phyloP scores from a whole-genome alignment of 208 protist species.

The Trypanosoma cruzi region DNA sequence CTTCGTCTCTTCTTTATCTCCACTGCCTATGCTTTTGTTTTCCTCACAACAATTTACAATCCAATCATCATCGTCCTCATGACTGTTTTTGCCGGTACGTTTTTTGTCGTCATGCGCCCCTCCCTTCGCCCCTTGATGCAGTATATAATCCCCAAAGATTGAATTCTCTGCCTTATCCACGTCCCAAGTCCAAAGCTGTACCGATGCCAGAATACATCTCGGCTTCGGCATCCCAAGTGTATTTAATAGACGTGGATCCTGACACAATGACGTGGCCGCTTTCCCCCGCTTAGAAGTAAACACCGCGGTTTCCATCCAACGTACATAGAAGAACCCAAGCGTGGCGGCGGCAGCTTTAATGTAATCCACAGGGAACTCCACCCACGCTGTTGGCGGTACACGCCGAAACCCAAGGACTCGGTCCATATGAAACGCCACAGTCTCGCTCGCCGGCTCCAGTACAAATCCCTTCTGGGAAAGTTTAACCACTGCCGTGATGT shows the following conservation, averaged over 20 bases:
- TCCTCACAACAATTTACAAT: not conserved
- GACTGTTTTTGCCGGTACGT: not conserved
- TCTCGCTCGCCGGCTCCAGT: slow-evolving; percentile 39
- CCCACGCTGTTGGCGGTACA: slow-evolving; percentile 43
- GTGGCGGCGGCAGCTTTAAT: slow-evolving; percentile 34
- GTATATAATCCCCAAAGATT: not conserved
- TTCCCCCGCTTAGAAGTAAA: slow-evolving; percentile 9
- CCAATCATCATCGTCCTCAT: not conserved
- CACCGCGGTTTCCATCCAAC: slow-evolving; percentile 36
- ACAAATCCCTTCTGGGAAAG: slow-evolving; percentile 38
- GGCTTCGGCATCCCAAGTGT: not conserved
- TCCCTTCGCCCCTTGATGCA: not conserved
- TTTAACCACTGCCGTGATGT: slow-evolving; percentile 46
- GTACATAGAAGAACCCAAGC: slow-evolving; percentile 34
- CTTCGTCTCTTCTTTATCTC: not conserved
- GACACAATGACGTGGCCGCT: slow-evolving; percentile 5
- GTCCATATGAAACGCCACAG: slow-evolving; percentile 42
- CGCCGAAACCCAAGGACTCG: slow-evolving; percentile 37
- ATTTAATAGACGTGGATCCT: not conserved
- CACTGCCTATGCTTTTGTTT: not conserved
- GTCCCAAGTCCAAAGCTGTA: slow-evolving; percentile 49
- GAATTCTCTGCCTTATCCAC: slow-evolving; percentile 32
- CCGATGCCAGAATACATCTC: slow-evolving; percentile 33
- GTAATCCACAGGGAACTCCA: slow-evolving; percentile 39
- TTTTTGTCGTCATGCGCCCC: not conserved